phyloP scores from a whole-genome alignment of 345 rosid species.

The Eucalyptus pauciflora region DNA sequence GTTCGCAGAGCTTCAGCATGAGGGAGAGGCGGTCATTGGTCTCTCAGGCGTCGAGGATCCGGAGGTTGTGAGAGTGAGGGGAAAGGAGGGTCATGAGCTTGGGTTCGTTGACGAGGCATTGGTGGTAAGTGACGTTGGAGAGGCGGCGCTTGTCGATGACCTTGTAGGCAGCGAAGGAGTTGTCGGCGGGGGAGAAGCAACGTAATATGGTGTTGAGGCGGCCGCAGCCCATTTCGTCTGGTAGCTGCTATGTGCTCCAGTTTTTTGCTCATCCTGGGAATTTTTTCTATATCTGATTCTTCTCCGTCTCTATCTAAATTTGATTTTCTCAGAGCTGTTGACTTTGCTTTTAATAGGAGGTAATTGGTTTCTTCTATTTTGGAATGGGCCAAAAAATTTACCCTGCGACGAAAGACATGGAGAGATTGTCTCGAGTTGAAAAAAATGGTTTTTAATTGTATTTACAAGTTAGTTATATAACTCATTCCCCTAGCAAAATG shows the following conservation, averaged over 20 bases:
- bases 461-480: too few relatives aligned
- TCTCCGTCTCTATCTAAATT: too few relatives aligned
- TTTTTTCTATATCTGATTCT: too few relatives aligned
- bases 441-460: fast-evolving
- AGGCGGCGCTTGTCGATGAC: slow-evolving; percentile 12
- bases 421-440: too few relatives aligned
- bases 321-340: too few relatives aligned
- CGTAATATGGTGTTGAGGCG: not conserved
- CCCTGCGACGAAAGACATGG: too few relatives aligned
- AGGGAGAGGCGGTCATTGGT: not conserved
- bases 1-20: slow-evolving; percentile 25
- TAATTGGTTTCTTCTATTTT: too few relatives aligned
- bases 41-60: slow-evolving; percentile 41
- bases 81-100: slow-evolving; percentile 56
- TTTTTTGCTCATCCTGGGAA: not conserved
- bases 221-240: fast-evolving
- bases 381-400: too few relatives aligned
- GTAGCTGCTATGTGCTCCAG: not conserved
- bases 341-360: too few relatives aligned
- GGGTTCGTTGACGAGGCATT: slow-evolving; percentile 62
- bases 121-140: slow-evolving; percentile 46
- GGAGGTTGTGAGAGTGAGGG: slow-evolving; percentile 49
- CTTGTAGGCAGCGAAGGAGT: slow-evolving; percentile 31
- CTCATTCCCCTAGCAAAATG: too few relatives aligned
- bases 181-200: not conserved